Evolutionary conservation across 2,329 filamentous ascomycete genomes (phyloP).

Genomic region (Aspergillus texensis): DNA sequence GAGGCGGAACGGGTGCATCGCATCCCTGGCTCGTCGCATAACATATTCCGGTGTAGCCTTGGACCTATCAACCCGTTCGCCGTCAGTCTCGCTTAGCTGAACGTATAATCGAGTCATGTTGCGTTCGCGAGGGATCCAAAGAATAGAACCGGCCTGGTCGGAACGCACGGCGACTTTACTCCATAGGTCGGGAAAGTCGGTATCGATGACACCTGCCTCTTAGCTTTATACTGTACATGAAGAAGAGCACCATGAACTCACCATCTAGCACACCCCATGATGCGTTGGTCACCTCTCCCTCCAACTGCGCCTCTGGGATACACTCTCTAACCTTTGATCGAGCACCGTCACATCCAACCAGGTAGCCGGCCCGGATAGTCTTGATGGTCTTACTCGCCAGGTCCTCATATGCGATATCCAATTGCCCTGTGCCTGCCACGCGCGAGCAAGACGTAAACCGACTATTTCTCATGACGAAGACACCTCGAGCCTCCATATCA

Average conservation of each 20-base stretch:
- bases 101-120: slow-evolving; percentile 69
- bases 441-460: neutral
- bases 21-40: no score
- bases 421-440: neutral
- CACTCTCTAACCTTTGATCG: neutral
- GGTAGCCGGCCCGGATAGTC: neutral
- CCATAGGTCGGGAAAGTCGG: no score
- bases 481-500: neutral
- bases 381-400: neutral
- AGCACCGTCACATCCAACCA: neutral
- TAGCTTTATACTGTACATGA: neutral
- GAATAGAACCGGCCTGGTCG: slow-evolving; percentile 65
- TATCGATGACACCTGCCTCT: neutral
- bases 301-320: neutral
- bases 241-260: neutral
- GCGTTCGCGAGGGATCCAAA: slow-evolving; percentile 73
- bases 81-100: slow-evolving; percentile 35
- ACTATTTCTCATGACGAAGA: neutral
- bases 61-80: no score
- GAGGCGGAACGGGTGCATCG: no score
- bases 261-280: neutral
- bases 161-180: no score
- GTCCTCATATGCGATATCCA: neutral
- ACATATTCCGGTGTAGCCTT: no score
- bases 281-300: neutral